A percentile compares a stretch with the other conserved stretches of the same genome.
These are phyloP conservation scores for Saccharomyces hybrid DNA, from an alignment of 1,139 yeast species.

Conservation along the genomic window DNA sequence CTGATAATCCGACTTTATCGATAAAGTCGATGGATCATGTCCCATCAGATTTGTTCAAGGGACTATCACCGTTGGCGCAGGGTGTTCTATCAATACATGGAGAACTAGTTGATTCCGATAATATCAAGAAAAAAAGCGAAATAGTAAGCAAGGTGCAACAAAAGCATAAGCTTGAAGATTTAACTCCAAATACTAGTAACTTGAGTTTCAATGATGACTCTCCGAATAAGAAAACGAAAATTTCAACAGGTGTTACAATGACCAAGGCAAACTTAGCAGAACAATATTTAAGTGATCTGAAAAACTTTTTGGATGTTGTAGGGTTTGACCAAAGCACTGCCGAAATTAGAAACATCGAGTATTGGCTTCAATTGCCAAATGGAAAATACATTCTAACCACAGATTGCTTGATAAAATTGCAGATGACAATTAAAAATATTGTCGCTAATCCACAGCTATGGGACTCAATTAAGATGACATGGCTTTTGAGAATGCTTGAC, in stretches of 20 bases:
- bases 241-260: conserved; percentile 16
- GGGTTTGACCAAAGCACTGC: conserved; percentile 7
- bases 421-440: conserved; percentile 18
- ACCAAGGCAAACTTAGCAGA: conserved; percentile 17
- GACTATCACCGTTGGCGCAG: conserved; percentile 18
- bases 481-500: conserved; percentile 15
- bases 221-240: conserved; percentile 15
- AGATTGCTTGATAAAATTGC: conserved; percentile 13
- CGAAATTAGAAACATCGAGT: conserved; percentile 9
- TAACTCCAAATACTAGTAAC: background rate
- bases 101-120: conserved; percentile 1
- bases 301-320: conserved; percentile 6
- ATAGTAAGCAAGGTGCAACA: background rate
- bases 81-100: conserved; percentile 3
- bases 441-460: conserved; percentile 10
- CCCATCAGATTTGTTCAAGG: conserved; percentile 9
- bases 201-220: conserved; percentile 4
- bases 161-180: conserved; percentile 1
- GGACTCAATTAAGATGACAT: conserved; percentile 8
- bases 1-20: conserved; percentile 6
- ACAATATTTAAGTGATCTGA: conserved; percentile 20
- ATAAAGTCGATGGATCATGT: background rate
- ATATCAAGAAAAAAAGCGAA: background rate
- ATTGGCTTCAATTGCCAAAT: conserved; percentile 15
- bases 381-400: conserved; percentile 11